Conservation (phyloP, 306 rosid genomes). For the Pueraria montana region DNA sequence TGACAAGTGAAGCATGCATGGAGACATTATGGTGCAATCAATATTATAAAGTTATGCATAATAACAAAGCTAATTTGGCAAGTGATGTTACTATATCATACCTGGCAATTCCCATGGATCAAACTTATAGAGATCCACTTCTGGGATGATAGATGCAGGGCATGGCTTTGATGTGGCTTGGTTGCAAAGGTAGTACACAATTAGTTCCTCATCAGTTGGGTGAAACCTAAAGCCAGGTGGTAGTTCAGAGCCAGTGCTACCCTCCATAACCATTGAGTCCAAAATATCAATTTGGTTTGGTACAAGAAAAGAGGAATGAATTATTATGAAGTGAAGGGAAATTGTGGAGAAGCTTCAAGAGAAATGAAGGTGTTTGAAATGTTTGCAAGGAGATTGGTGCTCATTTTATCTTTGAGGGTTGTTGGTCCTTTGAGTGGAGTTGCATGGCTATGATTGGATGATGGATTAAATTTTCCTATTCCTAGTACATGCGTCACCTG, state of each 20-base stretch:
- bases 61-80: constrained; percentile 1
- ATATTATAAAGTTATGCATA: neutral
- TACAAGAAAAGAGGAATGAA: neutral
- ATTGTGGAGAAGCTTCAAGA: constrained; percentile 29
- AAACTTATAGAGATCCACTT: constrained; percentile 82
- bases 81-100: constrained; percentile 38
- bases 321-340: neutral
- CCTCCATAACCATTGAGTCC: constrained; percentile 53
- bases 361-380: constrained; percentile 72
- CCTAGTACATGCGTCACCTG: constrained; percentile 50
- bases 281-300: neutral
- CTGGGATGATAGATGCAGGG: constrained; percentile 85
- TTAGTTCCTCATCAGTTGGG: constrained; percentile 87
- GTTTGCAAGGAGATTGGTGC: constrained; percentile 64
- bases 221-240: constrained; percentile 95
- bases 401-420: constrained; percentile 62
- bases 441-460: constrained; percentile 67
- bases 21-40: neutral
- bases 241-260: constrained; percentile 56
- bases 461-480: constrained; percentile 50
- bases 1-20: neutral
- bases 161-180: constrained; percentile 85
- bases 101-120: constrained; percentile 96
- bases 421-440: constrained; percentile 61
- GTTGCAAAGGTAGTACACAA: constrained; percentile 75